phyloP scores from a whole-genome alignment of 805 yeast species.

The Saitoella complicata region DNA sequence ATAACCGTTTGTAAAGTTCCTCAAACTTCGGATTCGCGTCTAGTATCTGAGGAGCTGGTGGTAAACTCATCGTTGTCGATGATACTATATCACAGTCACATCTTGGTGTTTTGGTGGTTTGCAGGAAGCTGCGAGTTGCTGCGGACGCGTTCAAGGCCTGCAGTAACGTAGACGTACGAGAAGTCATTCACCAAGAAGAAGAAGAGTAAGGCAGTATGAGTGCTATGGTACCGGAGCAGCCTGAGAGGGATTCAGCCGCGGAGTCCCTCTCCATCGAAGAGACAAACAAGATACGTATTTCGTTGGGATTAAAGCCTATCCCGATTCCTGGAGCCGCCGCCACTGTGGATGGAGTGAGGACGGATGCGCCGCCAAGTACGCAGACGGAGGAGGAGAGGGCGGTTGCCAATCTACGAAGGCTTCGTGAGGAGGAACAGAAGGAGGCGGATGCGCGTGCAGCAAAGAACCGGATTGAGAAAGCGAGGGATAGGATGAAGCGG shows the following conservation, averaged over 20 bases:
- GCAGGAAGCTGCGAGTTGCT: too few species aligned
- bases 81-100: too few species aligned
- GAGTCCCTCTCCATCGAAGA: slow-evolving; percentile 29
- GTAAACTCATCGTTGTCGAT: too few species aligned
- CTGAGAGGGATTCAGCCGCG: slow-evolving; percentile 8
- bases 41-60: too few species aligned
- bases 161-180: too few species aligned
- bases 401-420: slow-evolving; percentile 21
- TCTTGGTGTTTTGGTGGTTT: too few species aligned
- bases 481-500: slow-evolving; percentile 14
- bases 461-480: slow-evolving; percentile 13
- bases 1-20: too few species aligned
- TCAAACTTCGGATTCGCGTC: too few species aligned
- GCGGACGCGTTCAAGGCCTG: too few species aligned
- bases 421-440: slow-evolving; percentile 21
- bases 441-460: slow-evolving; percentile 16
- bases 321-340: slow-evolving; percentile 14
- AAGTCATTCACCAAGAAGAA: too few species aligned
- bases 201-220: too few species aligned
- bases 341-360: not conserved
- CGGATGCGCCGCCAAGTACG: not conserved
- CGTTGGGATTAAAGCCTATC: slow-evolving; percentile 39
- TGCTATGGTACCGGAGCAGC: too few species aligned
- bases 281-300: slow-evolving; percentile 36
- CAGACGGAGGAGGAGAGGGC: slow-evolving; percentile 24